A percentile compares a stretch with the other conserved stretches of the same genome.
These are phyloP conservation scores for Paramecium caudatum DNA, from an alignment of 73 alveolate genomes.

Conservation along the genomic window DNA sequence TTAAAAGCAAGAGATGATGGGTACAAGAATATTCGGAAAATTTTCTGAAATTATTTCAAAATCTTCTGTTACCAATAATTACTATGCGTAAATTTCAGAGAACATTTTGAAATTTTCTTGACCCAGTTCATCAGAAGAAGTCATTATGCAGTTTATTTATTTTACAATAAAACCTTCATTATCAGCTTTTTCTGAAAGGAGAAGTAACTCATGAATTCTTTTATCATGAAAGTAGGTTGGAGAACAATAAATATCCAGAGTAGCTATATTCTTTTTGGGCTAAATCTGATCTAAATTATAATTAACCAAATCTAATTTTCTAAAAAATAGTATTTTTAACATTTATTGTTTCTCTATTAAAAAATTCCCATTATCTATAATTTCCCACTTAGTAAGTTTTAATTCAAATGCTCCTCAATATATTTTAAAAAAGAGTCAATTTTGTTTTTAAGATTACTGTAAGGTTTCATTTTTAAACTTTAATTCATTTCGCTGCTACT, in stretches of 20 bases:
- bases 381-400: constrained; percentile 3
- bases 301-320: not conserved
- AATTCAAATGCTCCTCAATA: not conserved
- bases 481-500: not conserved
- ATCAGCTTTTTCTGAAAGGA: not conserved
- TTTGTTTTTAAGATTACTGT: not conserved
- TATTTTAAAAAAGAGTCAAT: not conserved
- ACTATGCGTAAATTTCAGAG: not conserved
- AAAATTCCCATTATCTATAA: not conserved
- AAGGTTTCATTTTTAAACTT: constrained; percentile 6
- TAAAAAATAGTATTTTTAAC: constrained; percentile 2
- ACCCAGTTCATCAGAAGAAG: not conserved
- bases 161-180: not conserved
- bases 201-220: constrained; percentile 4
- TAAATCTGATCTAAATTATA: not conserved
- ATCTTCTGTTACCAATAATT: not conserved
- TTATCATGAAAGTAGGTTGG: not conserved
- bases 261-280: not conserved
- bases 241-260: not conserved
- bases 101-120: constrained; percentile 1
- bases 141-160: not conserved
- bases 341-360: not conserved
- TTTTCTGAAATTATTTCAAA: not conserved
- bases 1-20: not conserved
- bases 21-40: not conserved